A percentile compares a stretch with the other conserved stretches of the same genome.
Conservation (phyloP, 371 early-diverging fungal genomes). For the Mucor mucedo region DNA sequence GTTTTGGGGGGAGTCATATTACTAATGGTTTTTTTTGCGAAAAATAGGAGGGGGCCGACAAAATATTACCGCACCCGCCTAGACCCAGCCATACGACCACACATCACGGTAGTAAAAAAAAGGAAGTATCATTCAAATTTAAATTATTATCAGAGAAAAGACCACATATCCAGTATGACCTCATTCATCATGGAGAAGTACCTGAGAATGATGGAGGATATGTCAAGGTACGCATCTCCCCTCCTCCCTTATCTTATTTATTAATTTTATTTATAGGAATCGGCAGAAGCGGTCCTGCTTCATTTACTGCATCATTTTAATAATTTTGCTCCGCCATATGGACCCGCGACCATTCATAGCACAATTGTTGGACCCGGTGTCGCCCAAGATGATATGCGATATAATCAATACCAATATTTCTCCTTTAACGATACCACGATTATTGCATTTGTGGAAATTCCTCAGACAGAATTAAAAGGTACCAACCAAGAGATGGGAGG, state of each 20-base stretch:
- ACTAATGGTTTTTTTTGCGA: not conserved
- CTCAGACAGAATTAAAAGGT: conserved; percentile 43
- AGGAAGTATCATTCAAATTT: conserved; percentile 49
- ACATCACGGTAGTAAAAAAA: conserved; percentile 26
- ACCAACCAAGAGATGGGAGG: not conserved
- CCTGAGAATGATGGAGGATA: conserved; percentile 46
- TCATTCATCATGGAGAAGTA: conserved; percentile 25
- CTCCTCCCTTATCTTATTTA: not conserved
- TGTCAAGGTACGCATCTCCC: conserved; percentile 39
- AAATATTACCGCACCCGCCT: conserved; percentile 19
- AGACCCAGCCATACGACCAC: not conserved
- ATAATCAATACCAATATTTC: conserved; percentile 62
- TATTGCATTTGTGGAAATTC: conserved; percentile 63
- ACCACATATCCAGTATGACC: conserved; percentile 37
- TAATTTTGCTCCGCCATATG: conserved; percentile 59
- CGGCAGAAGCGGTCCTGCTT: conserved; percentile 55
- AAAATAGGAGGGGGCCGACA: conserved; percentile 10
- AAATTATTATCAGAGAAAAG: conserved; percentile 47
- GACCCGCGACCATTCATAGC: conserved; percentile 57
- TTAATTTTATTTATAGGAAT: conserved; percentile 38
- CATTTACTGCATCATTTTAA: conserved; percentile 63
- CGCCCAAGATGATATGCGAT: conserved; percentile 43
- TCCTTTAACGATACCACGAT: conserved; percentile 65
- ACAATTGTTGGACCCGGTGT: conserved; percentile 55
- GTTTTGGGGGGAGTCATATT: not conserved